phyloP scores from a whole-genome alignment of 306 rosid species.

The Heteromeles arbutifolia region DNA sequence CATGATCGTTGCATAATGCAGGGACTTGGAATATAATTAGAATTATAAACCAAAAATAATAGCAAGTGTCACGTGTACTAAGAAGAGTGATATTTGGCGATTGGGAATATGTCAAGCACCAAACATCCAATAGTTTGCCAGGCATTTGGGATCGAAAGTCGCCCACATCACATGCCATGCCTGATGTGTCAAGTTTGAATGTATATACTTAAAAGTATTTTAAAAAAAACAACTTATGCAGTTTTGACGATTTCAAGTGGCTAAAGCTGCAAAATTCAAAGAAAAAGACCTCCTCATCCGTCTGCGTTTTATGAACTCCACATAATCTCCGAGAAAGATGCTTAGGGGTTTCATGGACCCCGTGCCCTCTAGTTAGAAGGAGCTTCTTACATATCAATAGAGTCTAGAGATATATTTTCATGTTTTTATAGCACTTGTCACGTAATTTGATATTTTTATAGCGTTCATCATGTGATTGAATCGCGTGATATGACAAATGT shows the following conservation, averaged over 20 bases:
- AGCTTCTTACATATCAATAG: too few relatives aligned
- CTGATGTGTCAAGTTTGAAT: background rate
- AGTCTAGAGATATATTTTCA: too few relatives aligned
- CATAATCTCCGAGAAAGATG: background rate
- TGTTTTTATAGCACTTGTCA: too few relatives aligned
- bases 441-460: too few relatives aligned
- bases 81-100: background rate
- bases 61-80: slow-evolving; percentile 43
- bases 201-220: background rate
- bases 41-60: background rate
- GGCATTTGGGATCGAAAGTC: slow-evolving; percentile 27
- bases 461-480: too few relatives aligned
- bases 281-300: background rate
- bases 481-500: too few relatives aligned
- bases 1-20: background rate
- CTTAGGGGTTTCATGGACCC: background rate
- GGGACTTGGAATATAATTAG: background rate
- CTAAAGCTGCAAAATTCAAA: background rate
- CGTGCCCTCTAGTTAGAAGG: too few relatives aligned
- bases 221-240: background rate
- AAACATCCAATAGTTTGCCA: slow-evolving; percentile 29
- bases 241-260: background rate
- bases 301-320: background rate
- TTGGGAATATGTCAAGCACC: slow-evolving; percentile 21
- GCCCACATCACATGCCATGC: slow-evolving; percentile 43